phyloP scores from a whole-genome alignment of 306 rosid species.

The Lathyrus aphaca region DNA sequence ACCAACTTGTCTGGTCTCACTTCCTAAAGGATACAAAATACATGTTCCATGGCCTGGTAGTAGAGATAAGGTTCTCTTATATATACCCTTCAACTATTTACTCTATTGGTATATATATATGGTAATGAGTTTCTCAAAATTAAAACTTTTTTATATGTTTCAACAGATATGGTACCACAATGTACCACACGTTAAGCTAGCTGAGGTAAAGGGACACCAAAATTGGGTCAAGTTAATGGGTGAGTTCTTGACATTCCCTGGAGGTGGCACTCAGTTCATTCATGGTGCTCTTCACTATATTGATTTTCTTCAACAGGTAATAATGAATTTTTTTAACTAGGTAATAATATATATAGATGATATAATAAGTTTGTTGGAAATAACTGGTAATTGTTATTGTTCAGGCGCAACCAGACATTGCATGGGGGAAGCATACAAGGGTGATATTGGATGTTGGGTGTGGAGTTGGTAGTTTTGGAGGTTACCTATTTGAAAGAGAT shows the following conservation, averaged over 20 bases:
- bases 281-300: slow-evolving; percentile 96
- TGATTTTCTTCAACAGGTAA: slow-evolving; percentile 77
- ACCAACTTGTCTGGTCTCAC: slow-evolving; percentile 76
- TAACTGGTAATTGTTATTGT: background rate
- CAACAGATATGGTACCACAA: slow-evolving; percentile 86
- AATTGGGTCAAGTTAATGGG: slow-evolving; percentile 93
- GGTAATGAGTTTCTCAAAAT: background rate
- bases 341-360: background rate
- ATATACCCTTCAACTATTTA: background rate
- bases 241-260: slow-evolving; percentile 88
- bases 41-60: slow-evolving; percentile 73
- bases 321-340: background rate
- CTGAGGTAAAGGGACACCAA: slow-evolving; percentile 90
- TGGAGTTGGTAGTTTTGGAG: slow-evolving; percentile 95
- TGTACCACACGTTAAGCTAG: slow-evolving; percentile 75
- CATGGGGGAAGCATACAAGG: slow-evolving; percentile 78
- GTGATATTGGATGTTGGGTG: slow-evolving; percentile 92
- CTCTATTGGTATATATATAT: background rate
- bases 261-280: slow-evolving; percentile 95
- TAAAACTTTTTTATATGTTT: background rate
- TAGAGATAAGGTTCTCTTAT: slow-evolving; percentile 69
- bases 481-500: slow-evolving; percentile 79
- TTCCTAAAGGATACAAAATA: slow-evolving; percentile 64
- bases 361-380: background rate
- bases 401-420: slow-evolving; percentile 68